phyloP scores from a whole-genome alignment of 192 early-diverging fungal species.

The Umbelopsis isabellina region DNA sequence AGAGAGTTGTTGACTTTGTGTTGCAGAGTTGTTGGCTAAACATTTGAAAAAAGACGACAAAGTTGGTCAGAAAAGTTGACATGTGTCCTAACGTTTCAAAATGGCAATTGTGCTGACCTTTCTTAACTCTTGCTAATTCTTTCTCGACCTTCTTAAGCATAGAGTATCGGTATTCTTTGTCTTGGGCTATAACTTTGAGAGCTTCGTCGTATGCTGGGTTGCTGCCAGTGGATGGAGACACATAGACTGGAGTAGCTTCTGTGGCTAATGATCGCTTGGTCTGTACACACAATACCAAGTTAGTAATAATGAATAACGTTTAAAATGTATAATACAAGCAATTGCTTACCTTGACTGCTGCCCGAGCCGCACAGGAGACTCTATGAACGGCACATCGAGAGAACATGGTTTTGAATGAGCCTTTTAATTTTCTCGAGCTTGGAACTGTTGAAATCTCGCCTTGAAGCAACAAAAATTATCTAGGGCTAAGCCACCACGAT shows the following conservation, averaged over 20 bases:
- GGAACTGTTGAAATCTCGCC: not conserved
- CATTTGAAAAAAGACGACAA: not conserved
- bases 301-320: not conserved
- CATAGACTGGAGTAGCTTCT: constrained; percentile 16
- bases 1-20: constrained; percentile 44
- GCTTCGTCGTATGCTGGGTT: constrained; percentile 79
- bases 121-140: constrained; percentile 38
- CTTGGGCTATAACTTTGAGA: constrained; percentile 66
- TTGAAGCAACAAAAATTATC: constrained; percentile 22
- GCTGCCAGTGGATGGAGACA: constrained; percentile 53
- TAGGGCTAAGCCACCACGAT: too few species aligned
- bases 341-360: not conserved
- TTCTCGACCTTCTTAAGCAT: constrained; percentile 46
- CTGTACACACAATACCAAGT: not conserved
- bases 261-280: constrained; percentile 15
- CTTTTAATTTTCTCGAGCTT: not conserved
- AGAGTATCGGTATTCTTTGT: constrained; percentile 54
- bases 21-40: constrained; percentile 37
- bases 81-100: not conserved
- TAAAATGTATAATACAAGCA: not conserved
- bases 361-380: not conserved
- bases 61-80: constrained; percentile 16
- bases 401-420: not conserved
- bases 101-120: constrained; percentile 34
- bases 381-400: constrained; percentile 9